Conservation (phyloP, 805 yeast genomes). For the Saccharomycopsis sp. region DNA sequence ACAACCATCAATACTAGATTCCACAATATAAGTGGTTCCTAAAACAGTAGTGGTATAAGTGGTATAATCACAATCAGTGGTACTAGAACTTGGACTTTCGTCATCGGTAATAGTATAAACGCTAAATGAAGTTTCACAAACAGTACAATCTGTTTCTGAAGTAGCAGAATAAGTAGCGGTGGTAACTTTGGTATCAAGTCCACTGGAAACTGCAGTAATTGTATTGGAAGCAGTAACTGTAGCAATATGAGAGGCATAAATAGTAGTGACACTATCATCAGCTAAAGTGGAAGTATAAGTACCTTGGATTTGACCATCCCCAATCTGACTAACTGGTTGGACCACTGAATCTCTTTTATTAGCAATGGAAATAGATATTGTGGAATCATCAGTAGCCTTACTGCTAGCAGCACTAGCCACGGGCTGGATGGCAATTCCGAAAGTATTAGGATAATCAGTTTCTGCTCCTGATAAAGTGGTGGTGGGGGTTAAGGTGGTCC, state of each 20-base stretch:
- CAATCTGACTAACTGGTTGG: slow-evolving; percentile 18
- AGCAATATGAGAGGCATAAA: slow-evolving; percentile 17
- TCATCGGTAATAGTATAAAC: slow-evolving; percentile 18
- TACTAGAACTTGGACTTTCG: neutral
- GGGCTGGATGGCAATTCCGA: slow-evolving; percentile 34
- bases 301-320: slow-evolving; percentile 20
- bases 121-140: slow-evolving; percentile 11
- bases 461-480: slow-evolving; percentile 29
- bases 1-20: slow-evolving; percentile 9
- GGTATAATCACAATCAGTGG: slow-evolving; percentile 12
- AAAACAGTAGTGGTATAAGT: slow-evolving; percentile 14
- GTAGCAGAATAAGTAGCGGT: slow-evolving; percentile 16
- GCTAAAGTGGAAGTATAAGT: slow-evolving; percentile 17
- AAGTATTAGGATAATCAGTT: slow-evolving; percentile 27
- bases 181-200: slow-evolving; percentile 17
- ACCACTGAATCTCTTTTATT: slow-evolving; percentile 20
- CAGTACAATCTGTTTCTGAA: slow-evolving; percentile 17
- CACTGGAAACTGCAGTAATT: slow-evolving; percentile 19
- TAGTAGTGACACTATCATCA: slow-evolving; percentile 10
- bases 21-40: slow-evolving; percentile 15
- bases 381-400: too few relatives aligned
- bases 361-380: slow-evolving; percentile 20
- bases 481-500: slow-evolving; percentile 34
- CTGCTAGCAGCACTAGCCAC: slow-evolving; percentile 22
- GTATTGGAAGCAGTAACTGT: slow-evolving; percentile 21